Percentiles rank a stretch among this genome's conserved stretches.
phyloP scores from a whole-genome alignment of 139 green algal species.

The Ettlia oleoabundans region DNA sequence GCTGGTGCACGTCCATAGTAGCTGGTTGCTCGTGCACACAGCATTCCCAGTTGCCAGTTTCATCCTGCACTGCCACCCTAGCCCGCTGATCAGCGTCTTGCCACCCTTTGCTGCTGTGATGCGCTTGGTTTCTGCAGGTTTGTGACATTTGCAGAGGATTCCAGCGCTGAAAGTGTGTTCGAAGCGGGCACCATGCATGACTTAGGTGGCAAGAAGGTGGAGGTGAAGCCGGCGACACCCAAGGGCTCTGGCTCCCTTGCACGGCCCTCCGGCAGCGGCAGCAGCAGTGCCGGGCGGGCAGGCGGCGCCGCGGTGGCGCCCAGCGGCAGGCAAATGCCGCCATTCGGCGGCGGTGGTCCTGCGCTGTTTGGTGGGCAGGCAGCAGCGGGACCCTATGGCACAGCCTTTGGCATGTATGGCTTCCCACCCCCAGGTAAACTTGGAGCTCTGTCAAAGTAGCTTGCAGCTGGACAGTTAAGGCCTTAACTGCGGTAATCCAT shows the following conservation, averaged over 20 bases:
- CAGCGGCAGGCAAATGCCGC: not conserved
- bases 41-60: no score
- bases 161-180: slow-evolving; percentile 73
- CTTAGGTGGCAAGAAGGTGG: slow-evolving; percentile 78
- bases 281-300: not conserved
- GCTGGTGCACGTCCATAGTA: no score
- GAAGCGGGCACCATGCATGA: slow-evolving; percentile 71
- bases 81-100: not conserved
- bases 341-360: slow-evolving; percentile 13
- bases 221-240: slow-evolving; percentile 84
- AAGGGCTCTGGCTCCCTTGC: slow-evolving; percentile 68
- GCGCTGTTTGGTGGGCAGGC: slow-evolving; percentile 18
- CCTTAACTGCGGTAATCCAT: no score
- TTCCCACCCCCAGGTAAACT: not conserved
- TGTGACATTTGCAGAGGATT: slow-evolving; percentile 83
- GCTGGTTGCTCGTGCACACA: no score
- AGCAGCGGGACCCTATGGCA: not conserved
- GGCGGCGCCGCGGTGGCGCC: not conserved
- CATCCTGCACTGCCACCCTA: no score
- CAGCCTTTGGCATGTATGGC: slow-evolving; percentile 19
- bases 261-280: slow-evolving; percentile 1
- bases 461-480: no score
- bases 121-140: slow-evolving; percentile 64
- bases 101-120: not conserved
- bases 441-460: not conserved